Percentiles rank a stretch among this genome's conserved stretches.
These are phyloP conservation scores for Fusarium humuli DNA, from an alignment of 2,329 filamentous ascomycete genomes.

Conservation along the genomic window DNA sequence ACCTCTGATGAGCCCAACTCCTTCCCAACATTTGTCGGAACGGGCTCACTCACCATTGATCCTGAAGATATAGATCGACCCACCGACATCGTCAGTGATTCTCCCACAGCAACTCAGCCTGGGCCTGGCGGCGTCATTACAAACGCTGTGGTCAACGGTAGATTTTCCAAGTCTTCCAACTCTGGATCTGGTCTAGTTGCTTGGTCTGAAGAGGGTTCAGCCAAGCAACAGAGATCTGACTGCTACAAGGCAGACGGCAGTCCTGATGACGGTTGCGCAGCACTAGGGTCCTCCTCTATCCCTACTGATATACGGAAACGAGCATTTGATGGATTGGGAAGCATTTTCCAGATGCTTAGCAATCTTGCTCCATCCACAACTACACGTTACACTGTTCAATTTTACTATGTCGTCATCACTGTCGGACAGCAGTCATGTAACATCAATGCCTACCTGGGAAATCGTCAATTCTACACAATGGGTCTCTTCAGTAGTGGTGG, in stretches of 20 bases:
- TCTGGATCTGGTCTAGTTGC: background rate
- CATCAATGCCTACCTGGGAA: background rate
- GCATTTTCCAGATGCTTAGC: constrained; percentile 3
- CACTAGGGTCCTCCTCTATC: background rate
- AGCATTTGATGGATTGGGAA: background rate
- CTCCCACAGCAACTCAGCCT: background rate
- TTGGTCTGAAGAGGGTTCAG: background rate
- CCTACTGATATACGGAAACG: constrained; percentile 1
- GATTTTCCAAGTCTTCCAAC: background rate
- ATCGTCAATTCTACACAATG: constrained; percentile 6
- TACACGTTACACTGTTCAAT: constrained; percentile 12
- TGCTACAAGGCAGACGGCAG: constrained; percentile 18
- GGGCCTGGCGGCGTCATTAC: background rate
- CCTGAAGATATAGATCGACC: background rate
- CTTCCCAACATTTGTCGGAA: too few relatives aligned
- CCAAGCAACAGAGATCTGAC: background rate
- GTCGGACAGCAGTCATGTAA: background rate
- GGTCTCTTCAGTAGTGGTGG: background rate
- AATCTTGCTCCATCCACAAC: background rate
- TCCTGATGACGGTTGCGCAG: constrained; percentile 13
- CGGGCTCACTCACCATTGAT: too few relatives aligned
- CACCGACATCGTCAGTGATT: background rate
- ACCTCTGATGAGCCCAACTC: too few relatives aligned
- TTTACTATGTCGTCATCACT: constrained; percentile 2
- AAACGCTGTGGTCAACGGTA: background rate